Evolutionary conservation across 495 filamentous ascomycete genomes (phyloP).

Genomic region (Aspergillus egyptiacus): DNA sequence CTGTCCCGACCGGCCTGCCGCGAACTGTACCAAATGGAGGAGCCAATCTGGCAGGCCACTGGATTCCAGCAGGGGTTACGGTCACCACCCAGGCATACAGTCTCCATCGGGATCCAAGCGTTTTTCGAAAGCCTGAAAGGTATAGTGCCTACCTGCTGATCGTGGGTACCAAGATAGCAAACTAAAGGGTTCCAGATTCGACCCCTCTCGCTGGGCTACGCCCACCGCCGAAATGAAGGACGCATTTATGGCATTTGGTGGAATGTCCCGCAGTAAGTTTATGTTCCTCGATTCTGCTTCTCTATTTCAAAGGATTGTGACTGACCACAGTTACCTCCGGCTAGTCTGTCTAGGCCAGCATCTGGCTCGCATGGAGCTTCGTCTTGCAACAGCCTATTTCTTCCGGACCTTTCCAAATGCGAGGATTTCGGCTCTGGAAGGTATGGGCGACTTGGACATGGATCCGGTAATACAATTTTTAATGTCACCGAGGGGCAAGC

Average conservation of each 20-base stretch:
- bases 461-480: constrained; percentile 34
- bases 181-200: constrained; percentile 24
- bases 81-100: constrained; percentile 39
- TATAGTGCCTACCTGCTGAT: background rate
- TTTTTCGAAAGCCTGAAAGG: constrained; percentile 25
- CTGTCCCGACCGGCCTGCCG: constrained; percentile 38
- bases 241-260: constrained; percentile 48
- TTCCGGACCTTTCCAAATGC: constrained; percentile 28
- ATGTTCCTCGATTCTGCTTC: background rate
- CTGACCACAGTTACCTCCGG: too few relatives aligned
- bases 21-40: constrained; percentile 31
- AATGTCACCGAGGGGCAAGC: constrained; percentile 34
- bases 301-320: background rate
- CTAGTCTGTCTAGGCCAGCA: constrained; percentile 37
- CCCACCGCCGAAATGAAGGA: constrained; percentile 48
- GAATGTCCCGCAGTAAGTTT: constrained; percentile 37
- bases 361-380: constrained; percentile 31
- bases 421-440: constrained; percentile 23
- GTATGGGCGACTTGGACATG: constrained; percentile 44
- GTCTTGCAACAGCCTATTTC: constrained; percentile 28
- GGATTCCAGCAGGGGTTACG: constrained; percentile 25
- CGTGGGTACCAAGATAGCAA: background rate
- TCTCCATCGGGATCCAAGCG: constrained; percentile 33
- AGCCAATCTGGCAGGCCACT: constrained; percentile 21
- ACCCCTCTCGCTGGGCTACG: constrained; percentile 35